Evolutionary conservation across 208 protist species (phyloP).

Genomic region (Herpetomonas tarakana): DNA sequence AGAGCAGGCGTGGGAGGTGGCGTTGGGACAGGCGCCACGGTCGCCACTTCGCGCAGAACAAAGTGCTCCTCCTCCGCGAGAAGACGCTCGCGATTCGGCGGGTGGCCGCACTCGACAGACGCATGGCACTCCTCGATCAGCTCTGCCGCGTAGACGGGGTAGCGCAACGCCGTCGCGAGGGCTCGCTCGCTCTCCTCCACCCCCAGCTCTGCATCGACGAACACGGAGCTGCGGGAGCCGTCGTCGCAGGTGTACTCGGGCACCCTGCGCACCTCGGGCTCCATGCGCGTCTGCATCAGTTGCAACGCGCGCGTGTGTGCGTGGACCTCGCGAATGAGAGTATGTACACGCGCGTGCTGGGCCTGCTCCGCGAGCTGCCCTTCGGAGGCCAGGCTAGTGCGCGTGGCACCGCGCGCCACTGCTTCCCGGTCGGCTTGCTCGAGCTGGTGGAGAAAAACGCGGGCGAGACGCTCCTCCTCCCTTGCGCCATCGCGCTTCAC

Average conservation of each 20-base stretch:
- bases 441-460: neutral
- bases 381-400: neutral
- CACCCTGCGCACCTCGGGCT: neutral
- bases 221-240: neutral
- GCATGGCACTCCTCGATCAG: neutral
- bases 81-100: neutral
- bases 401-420: too few species aligned
- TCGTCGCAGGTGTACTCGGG: neutral
- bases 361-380: neutral
- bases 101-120: neutral
- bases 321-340: neutral
- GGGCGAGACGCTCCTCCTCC: neutral
- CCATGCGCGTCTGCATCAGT: neutral
- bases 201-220: neutral
- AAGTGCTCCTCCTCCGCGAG: neutral
- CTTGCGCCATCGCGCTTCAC: neutral
- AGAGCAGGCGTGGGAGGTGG: too few species aligned
- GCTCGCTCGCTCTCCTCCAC: too few species aligned
- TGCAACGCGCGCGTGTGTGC: neutral
- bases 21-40: neutral
- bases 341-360: neutral
- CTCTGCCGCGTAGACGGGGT: neutral
- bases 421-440: neutral
- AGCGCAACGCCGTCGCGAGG: neutral
- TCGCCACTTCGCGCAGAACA: neutral